Base-by-base conservation (phyloP, 495 filamentous ascomycete genomes). In the Podospora conica region DNA sequence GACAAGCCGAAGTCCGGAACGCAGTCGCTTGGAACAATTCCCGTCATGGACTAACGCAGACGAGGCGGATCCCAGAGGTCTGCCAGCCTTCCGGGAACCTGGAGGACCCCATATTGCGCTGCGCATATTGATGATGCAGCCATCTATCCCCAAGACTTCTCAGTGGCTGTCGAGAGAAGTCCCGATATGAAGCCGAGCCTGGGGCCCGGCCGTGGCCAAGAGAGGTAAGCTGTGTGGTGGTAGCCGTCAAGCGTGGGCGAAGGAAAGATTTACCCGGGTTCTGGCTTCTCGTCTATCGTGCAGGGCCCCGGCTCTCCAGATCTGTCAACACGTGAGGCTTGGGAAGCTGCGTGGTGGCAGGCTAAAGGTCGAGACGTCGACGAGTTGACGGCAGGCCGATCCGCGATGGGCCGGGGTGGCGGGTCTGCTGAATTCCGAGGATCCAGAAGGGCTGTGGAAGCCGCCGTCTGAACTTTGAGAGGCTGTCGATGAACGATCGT, bases 241-340 rank as follows among this genome's bases (percentile, higher is more conserved):
- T 60, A 56, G 23, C 54, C 53, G 65, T 57, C 61, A 55, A 68
- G 67, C 66, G 61, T 67, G 68, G 70, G 62, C 65, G 55, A 48
- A 10, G 53, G 20, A 55, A 21, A 57, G 57, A 71, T 72, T 74
- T 76, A 70, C 74, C 74, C 71, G 72, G 69, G 70, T 76, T 74
- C 66, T 68, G 27, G 22, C 55, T 11, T 70, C 66, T 75, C 71
- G 70, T 72, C 68, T 74, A 75, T 75, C 70, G 70, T 60, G 15
- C 23, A 56, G 59, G 21, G 54, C 61, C 54, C 66, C 25, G 56
- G 57, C 40, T 60, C 48, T 22, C 54, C 40, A 66, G 69, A 71
- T 73, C 67, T 70, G 65, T 58, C 68, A 63, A 64, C 64, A 66
- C 61, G 64, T 68, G 58, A 58, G 18, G 65, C 31, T 55, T 60